Evolutionary conservation across 2,329 filamentous ascomycete species (phyloP).

Genomic region (Fusarium longipes): DNA sequence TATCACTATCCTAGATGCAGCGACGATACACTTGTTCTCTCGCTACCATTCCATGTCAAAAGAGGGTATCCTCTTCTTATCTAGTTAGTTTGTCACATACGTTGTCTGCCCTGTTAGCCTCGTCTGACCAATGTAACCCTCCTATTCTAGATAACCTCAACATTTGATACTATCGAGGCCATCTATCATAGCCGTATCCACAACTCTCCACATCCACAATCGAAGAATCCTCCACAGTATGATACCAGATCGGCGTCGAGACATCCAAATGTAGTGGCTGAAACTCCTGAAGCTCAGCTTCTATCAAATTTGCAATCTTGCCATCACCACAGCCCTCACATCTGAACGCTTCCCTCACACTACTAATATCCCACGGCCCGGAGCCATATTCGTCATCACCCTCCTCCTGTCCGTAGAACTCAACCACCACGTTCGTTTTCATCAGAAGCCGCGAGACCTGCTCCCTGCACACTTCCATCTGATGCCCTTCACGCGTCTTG

Average conservation of each 20-base stretch:
- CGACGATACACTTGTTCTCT: not conserved
- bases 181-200: conserved; percentile 11
- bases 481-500: not conserved
- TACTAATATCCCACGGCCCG: conserved; percentile 16
- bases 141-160: not conserved
- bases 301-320: not conserved
- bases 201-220: conserved; percentile 18
- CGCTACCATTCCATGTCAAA: not conserved
- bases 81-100: too few species aligned
- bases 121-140: conserved; percentile 2
- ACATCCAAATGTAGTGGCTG: conserved; percentile 12
- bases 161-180: conserved; percentile 5
- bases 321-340: not conserved
- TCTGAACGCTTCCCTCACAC: conserved; percentile 16
- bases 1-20: too few species aligned
- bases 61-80: not conserved
- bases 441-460: conserved; percentile 9
- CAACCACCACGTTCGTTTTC: conserved; percentile 19
- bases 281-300: conserved; percentile 12
- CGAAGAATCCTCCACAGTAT: conserved; percentile 17
- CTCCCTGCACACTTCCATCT: conserved; percentile 4
- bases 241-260: conserved; percentile 12
- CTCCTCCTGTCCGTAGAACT: conserved; percentile 14
- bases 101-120: not conserved
- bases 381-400: conserved; percentile 6